Conservation (phyloP, 176 grass and related monocot species). For the Neostapfia colusana region DNA sequence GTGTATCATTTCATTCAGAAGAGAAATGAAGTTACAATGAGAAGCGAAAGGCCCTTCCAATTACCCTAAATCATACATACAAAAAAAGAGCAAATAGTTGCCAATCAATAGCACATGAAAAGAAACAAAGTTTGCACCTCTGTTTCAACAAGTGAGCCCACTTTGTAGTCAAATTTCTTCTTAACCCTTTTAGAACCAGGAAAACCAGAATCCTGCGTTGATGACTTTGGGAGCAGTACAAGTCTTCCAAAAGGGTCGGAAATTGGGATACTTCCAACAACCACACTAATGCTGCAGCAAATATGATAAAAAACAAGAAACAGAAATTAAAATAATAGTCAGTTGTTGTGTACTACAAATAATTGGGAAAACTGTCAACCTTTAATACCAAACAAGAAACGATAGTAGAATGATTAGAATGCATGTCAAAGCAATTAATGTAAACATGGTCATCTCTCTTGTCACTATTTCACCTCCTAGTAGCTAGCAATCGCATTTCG, state of each 20-base stretch:
- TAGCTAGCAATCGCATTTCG: neutral
- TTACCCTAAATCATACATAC: neutral
- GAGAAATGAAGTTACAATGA: too few relatives aligned
- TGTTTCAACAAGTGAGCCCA: constrained; percentile 80
- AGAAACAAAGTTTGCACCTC: constrained; percentile 56
- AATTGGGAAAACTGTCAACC: neutral
- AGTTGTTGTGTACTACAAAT: neutral
- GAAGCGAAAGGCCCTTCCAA: too few relatives aligned
- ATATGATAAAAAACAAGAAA: constrained; percentile 26
- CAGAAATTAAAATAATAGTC: neutral
- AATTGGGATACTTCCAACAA: constrained; percentile 68
- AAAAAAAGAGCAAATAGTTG: constrained; percentile 15
- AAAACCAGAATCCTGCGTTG: constrained; percentile 34
- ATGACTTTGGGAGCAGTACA: constrained; percentile 68
- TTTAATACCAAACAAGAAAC: neutral
- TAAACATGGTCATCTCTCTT: neutral
- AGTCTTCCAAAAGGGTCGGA: constrained; percentile 66
- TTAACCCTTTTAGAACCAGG: constrained; percentile 65
- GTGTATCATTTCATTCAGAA: too few relatives aligned
- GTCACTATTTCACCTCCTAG: neutral
- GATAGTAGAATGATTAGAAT: neutral
- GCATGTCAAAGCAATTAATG: neutral
- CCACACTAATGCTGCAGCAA: constrained; percentile 62
- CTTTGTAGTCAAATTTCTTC: constrained; percentile 61
- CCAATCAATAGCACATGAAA: constrained; percentile 4